These are phyloP conservation scores for Metschnikowia matae DNA, from an alignment of 805 yeast species.

Conservation along the genomic window DNA sequence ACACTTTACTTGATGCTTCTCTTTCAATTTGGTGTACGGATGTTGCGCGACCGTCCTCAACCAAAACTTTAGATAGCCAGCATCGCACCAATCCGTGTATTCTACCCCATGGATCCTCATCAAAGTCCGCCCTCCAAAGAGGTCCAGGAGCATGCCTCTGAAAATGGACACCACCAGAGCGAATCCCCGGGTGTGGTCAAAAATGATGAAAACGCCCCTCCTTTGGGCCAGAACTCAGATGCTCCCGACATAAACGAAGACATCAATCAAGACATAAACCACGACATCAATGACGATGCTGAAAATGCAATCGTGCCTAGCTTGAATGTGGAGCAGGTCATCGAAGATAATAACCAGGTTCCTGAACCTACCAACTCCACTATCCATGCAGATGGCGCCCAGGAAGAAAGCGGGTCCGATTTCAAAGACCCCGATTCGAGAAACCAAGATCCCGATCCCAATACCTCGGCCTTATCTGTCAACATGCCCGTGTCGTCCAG, in stretches of 20 bases:
- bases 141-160: neutral
- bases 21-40: neutral
- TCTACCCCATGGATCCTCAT: neutral
- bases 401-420: conserved; percentile 5
- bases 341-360: neutral
- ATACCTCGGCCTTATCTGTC: conserved; percentile 10
- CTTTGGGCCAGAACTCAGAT: conserved; percentile 11
- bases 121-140: neutral
- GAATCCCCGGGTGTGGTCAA: neutral
- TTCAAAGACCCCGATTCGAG: neutral
- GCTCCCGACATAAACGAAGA: conserved; percentile 5
- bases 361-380: neutral
- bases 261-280: neutral
- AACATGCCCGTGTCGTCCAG: conserved; percentile 8
- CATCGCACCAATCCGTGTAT: neutral
- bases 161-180: neutral
- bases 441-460: conserved; percentile 11
- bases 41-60: conserved; percentile 1
- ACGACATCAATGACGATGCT: neutral
- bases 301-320: neutral
- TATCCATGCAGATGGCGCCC: neutral
- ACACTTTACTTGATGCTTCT: neutral
- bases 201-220: conserved; percentile 2
- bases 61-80: neutral
- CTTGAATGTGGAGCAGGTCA: neutral